These are phyloP conservation scores for Emergomyces orientalis DNA, from an alignment of 2,329 filamentous ascomycete species.

Conservation along the genomic window DNA sequence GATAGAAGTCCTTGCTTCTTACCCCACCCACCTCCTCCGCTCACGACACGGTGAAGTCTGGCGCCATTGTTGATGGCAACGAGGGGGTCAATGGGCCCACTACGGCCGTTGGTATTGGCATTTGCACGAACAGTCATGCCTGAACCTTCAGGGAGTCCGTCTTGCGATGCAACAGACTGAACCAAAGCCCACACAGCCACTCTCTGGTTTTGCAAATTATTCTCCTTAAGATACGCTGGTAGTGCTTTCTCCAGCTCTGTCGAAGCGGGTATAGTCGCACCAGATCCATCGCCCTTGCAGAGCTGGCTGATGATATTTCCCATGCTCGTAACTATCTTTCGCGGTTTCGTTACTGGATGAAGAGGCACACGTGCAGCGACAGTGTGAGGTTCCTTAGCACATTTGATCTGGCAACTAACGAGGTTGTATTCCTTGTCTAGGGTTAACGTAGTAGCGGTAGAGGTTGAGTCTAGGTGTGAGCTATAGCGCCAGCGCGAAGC, in stretches of 20 bases:
- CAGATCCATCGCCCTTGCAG: conserved; percentile 24
- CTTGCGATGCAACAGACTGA: conserved; percentile 16
- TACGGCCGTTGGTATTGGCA: background rate
- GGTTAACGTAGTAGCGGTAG: conserved; percentile 13
- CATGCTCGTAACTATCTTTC: conserved; percentile 34
- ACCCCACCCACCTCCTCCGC: conserved; percentile 38
- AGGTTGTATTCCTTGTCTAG: conserved; percentile 25
- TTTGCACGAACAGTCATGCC: background rate
- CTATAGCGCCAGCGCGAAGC: conserved; percentile 29
- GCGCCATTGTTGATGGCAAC: conserved; percentile 25
- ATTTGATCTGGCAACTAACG: conserved; percentile 24
- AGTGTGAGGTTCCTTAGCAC: conserved; percentile 14
- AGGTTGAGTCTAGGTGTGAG: conserved; percentile 10
- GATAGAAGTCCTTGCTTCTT: conserved; percentile 38
- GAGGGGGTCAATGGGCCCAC: background rate
- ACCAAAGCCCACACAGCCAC: conserved; percentile 37
- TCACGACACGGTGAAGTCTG: conserved; percentile 35
- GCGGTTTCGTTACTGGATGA: conserved; percentile 29
- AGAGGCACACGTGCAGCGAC: conserved; percentile 27
- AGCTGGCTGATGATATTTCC: conserved; percentile 36
- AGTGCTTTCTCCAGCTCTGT: conserved; percentile 34
- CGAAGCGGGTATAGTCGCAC: conserved; percentile 31
- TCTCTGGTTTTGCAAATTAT: conserved; percentile 29
- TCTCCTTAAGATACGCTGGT: conserved; percentile 32
- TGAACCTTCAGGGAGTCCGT: conserved; percentile 11